These are phyloP conservation scores for Apophysomyces elegans DNA, from an alignment of 371 early-diverging fungal genomes.

Conservation along the genomic window DNA sequence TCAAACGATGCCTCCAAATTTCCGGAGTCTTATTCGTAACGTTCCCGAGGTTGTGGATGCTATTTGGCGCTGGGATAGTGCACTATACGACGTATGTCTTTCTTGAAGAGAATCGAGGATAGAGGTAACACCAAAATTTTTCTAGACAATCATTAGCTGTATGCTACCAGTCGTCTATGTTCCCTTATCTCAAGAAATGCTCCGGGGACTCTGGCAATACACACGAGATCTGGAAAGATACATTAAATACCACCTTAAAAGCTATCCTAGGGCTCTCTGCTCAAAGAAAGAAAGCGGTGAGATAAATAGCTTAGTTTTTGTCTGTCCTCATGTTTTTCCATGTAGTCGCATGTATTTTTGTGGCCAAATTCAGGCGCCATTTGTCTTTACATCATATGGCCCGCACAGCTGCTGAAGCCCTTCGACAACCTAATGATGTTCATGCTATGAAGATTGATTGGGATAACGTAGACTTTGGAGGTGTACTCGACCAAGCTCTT, in stretches of 20 bases:
- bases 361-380: slow-evolving; percentile 56
- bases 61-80: slow-evolving; percentile 61
- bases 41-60: slow-evolving; percentile 43
- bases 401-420: slow-evolving; percentile 42
- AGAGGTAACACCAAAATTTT: not conserved
- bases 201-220: slow-evolving; percentile 40
- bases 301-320: not conserved
- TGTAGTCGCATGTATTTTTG: slow-evolving; percentile 56
- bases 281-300: slow-evolving; percentile 42
- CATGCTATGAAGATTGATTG: slow-evolving; percentile 52
- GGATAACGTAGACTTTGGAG: slow-evolving; percentile 53
- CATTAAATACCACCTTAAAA: slow-evolving; percentile 29
- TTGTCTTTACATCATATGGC: slow-evolving; percentile 58
- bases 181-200: slow-evolving; percentile 33
- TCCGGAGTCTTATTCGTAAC: slow-evolving; percentile 21
- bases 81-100: slow-evolving; percentile 52
- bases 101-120: not conserved
- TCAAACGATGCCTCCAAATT: slow-evolving; percentile 25
- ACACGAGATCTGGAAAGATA: slow-evolving; percentile 45
- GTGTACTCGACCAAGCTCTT: slow-evolving; percentile 52
- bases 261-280: slow-evolving; percentile 34
- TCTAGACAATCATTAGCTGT: slow-evolving; percentile 43
- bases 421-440: slow-evolving; percentile 36
- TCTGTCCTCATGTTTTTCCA: not conserved
- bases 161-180: slow-evolving; percentile 44